These are phyloP conservation scores for Metrosideros polymorpha DNA, from an alignment of 441 rosid species.

Conservation along the genomic window DNA sequence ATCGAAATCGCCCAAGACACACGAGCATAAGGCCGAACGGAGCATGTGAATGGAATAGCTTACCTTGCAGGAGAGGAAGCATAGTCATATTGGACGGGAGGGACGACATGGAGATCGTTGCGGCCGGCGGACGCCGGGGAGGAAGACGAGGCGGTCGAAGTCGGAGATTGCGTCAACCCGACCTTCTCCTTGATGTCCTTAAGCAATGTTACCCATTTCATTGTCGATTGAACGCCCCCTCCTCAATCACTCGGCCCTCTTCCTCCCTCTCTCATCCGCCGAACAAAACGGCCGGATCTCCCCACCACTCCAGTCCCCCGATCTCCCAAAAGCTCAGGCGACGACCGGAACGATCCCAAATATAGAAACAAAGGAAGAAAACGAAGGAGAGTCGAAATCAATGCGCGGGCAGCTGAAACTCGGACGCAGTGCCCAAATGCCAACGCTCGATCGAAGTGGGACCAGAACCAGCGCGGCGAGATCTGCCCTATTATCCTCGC, in stretches of 20 bases:
- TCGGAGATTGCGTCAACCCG: constrained; percentile 78
- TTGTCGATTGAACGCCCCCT: constrained; percentile 22
- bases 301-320: constrained; percentile 6
- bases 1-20: neutral
- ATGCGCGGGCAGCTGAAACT: neutral
- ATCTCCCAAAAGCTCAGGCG: constrained; percentile 39
- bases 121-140: constrained; percentile 29
- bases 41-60: neutral
- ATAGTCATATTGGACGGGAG: constrained; percentile 26
- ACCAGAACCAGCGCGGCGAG: neutral
- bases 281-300: constrained; percentile 20
- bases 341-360: constrained; percentile 14
- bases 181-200: constrained; percentile 98
- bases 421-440: neutral
- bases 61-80: constrained; percentile 66
- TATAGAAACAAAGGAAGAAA: neutral
- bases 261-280: constrained; percentile 13
- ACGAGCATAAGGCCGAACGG: neutral
- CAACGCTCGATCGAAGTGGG: neutral
- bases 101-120: constrained; percentile 23
- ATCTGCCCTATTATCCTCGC: neutral
- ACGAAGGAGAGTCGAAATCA: neutral
- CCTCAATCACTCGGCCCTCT: neutral
- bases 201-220: constrained; percentile 97
- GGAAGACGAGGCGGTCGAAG: constrained; percentile 35